Evolutionary conservation across 306 rosid genomes (phyloP).

Genomic region (Trifolium fragiferum): DNA sequence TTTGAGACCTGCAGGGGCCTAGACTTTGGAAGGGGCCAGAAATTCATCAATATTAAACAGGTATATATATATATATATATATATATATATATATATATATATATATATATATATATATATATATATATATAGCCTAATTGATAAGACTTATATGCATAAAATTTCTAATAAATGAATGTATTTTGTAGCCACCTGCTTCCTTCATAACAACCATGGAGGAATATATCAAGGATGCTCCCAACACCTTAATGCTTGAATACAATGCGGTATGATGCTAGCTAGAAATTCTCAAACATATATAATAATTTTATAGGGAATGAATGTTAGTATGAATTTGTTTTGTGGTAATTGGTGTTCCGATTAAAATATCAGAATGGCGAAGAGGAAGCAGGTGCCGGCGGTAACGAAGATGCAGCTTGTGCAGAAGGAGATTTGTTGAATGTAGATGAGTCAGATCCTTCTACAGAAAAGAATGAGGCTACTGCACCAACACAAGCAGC

Average conservation of each 20-base stretch:
- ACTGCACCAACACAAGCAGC: conserved; percentile 43
- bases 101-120: too few species aligned
- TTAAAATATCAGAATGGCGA: conserved; percentile 32
- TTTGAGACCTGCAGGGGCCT: conserved; percentile 73
- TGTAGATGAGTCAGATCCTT: conserved; percentile 24
- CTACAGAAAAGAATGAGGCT: conserved; percentile 20
- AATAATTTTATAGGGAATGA: conserved; percentile 8
- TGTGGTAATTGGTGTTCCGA: not conserved
- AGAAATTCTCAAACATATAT: not conserved
- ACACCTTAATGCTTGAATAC: conserved; percentile 41
- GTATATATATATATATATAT: too few species aligned
- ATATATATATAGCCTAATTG: too few species aligned
- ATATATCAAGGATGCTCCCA: conserved; percentile 81
- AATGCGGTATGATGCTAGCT: conserved; percentile 39
- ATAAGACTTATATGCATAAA: not conserved
- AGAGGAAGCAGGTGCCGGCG: not conserved
- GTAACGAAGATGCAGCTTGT: not conserved
- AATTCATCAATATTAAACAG: conserved; percentile 74
- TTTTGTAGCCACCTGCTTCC: conserved; percentile 80
- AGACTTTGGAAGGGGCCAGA: conserved; percentile 81
- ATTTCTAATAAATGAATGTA: not conserved
- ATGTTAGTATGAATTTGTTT: not conserved
- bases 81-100: too few species aligned
- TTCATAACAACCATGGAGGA: conserved; percentile 88
- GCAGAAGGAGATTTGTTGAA: not conserved